Conservation (phyloP, 176 grass and related monocot genomes). For the Triticum urartu region DNA sequence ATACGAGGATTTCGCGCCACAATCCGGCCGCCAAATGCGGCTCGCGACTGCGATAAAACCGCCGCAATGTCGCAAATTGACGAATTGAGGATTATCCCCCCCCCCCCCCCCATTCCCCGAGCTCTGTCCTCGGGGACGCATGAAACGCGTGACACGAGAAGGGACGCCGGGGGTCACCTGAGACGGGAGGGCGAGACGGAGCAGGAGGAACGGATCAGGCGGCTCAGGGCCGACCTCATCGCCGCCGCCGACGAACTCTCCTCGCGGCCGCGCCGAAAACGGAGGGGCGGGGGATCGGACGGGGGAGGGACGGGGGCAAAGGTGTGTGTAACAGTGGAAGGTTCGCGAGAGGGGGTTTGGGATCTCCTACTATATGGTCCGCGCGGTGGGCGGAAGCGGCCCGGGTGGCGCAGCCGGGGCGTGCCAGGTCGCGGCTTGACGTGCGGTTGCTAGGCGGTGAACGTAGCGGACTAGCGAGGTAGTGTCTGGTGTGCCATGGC, state of each 20-base stretch:
- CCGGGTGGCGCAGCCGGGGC: background rate
- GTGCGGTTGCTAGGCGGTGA: background rate
- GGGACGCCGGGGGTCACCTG: constrained; percentile 17
- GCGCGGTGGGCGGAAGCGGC: background rate
- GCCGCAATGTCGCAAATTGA: background rate
- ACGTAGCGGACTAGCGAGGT: background rate
- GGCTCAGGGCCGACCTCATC: constrained; percentile 62
- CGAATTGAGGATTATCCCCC: background rate
- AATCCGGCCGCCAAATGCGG: background rate
- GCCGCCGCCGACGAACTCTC: background rate
- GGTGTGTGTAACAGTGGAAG: background rate
- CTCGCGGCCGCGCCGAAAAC: background rate
- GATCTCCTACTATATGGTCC: background rate
- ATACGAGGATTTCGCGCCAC: background rate
- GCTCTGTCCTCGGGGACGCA: background rate
- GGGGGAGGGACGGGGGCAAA: background rate
- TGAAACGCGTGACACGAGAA: background rate
- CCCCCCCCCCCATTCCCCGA: background rate
- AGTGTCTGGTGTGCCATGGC: constrained; percentile 3
- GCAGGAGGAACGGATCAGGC: constrained; percentile 47
- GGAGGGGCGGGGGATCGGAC: background rate
- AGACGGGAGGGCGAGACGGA: constrained; percentile 34
- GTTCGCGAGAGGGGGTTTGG: background rate
- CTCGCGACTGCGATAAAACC: background rate
- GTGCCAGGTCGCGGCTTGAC: background rate